Evolutionary conservation across 2,329 filamentous ascomycete species (phyloP).

Genomic region (Chaetomium sp.): DNA sequence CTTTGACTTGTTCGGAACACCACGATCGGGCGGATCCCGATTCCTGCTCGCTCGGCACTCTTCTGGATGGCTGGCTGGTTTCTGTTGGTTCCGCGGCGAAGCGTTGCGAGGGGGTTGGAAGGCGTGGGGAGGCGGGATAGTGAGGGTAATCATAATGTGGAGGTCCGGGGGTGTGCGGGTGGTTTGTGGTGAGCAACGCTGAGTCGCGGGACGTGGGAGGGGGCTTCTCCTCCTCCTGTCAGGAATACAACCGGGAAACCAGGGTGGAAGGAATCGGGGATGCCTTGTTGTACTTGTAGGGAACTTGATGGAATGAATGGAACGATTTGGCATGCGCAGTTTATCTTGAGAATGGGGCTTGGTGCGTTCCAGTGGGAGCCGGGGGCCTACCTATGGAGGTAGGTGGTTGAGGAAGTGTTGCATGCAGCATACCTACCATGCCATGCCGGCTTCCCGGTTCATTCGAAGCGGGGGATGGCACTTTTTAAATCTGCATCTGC

Average conservation of each 20-base stretch:
- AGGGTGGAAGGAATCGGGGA: constrained; percentile 1
- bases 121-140: not conserved
- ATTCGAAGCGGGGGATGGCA: not conserved
- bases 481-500: not conserved
- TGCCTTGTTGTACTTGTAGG: constrained; percentile 24
- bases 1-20: constrained; percentile 9
- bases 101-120: constrained; percentile 6
- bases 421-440: no score
- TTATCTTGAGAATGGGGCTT: not conserved
- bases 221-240: no score
- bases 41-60: not conserved
- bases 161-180: not conserved
- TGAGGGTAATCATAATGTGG: constrained; percentile 24
- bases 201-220: not conserved
- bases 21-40: constrained; percentile 14
- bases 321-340: constrained; percentile 17
- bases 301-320: constrained; percentile 20
- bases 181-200: constrained; percentile 6
- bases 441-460: no score
- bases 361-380: not conserved
- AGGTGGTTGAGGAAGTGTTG: not conserved
- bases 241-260: not conserved
- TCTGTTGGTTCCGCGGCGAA: not conserved
- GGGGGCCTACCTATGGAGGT: no score
- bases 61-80: not conserved